These are phyloP conservation scores for Lentinus tigrinus DNA, from an alignment of 768 basidiomycete species.

Conservation along the genomic window DNA sequence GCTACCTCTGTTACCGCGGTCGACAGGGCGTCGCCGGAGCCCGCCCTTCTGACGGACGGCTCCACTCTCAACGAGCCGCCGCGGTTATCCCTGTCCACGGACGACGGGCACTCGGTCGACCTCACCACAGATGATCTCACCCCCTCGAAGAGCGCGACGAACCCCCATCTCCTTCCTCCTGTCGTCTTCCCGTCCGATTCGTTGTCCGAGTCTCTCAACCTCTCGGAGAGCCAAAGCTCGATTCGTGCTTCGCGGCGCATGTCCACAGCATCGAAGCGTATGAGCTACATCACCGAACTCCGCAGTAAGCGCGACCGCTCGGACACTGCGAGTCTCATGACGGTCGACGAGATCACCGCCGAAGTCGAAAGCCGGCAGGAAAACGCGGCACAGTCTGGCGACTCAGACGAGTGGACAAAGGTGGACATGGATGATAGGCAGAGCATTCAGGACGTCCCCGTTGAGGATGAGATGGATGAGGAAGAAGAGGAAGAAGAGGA, in stretches of 20 bases:
- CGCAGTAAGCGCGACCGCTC: conserved; percentile 80
- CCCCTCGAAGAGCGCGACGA: conserved; percentile 29
- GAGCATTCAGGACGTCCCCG: conserved; percentile 35
- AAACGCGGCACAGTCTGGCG: conserved; percentile 43
- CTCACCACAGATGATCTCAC: conserved; percentile 47
- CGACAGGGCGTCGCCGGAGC: conserved; percentile 10
- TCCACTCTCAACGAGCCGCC: conserved; percentile 45
- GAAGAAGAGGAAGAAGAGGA: conserved; percentile 47
- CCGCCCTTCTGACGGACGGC: neutral
- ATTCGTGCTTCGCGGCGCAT: conserved; percentile 38
- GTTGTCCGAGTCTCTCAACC: conserved; percentile 75
- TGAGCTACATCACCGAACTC: conserved; percentile 81
- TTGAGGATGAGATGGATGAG: conserved; percentile 47
- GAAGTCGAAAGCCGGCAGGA: conserved; percentile 80
- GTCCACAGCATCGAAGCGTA: conserved; percentile 55
- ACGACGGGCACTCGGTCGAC: conserved; percentile 66
- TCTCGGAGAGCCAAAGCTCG: conserved; percentile 31
- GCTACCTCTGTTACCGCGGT: conserved; percentile 13
- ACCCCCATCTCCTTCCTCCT: conserved; percentile 65
- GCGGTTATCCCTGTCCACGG: conserved; percentile 71
- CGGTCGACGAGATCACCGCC: conserved; percentile 97
- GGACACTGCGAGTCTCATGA: conserved; percentile 89
- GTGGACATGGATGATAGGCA: conserved; percentile 52
- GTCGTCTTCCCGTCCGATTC: conserved; percentile 79
- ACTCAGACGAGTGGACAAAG: conserved; percentile 69